Evolutionary conservation across 345 rosid species (phyloP), one percentile per base, ranked within the genome.

Genomic region (Hibiscus tridactylites): DNA sequence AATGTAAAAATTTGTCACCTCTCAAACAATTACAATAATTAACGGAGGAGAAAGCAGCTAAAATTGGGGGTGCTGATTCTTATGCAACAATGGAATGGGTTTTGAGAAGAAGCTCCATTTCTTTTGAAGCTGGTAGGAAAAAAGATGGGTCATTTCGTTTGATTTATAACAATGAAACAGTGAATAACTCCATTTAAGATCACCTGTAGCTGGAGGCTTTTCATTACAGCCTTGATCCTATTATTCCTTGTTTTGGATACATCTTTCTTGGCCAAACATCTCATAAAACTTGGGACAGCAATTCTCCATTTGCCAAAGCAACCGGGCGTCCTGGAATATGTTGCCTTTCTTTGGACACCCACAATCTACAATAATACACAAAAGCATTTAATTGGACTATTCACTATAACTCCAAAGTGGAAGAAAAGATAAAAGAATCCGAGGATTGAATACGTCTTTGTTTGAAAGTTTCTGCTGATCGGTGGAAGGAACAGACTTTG

Each of bases 131-230:
- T 83, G 84, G 9, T 57, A 67, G 13, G 28, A 37, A 6, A 35
- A 42, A 7, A 44, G 49, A 44, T 78, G 73, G 49, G 74, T 57
- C 35, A 42, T 71, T 61, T 42, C 10, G 13, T 78, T 70, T 35
- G 8, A 6, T 5, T 37, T 26, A 42, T 15, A 39, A 31, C 33
- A 61, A 8, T 16, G 57, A 68, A 72, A 13, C n/a, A 44, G 2
- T 10, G 9, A 72, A 54, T 5, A 21, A 31, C 31, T 57, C 61
- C 61, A 4, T 52, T 10, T 54, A 54, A 54, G 26, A 73, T 70
- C 42, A 85, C 86, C 85, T 74, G 70, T 42, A 79, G 46, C 85
- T 74, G 70, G 35, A 79, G 46, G 44, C 76, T 78, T 49, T 81
- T 83, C 76, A 61, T 65, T 10, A 65, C 52, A 47, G 77, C 75